Evolutionary conservation across 2,329 filamentous ascomycete species (phyloP).

Genomic region (Alternaria viburni): DNA sequence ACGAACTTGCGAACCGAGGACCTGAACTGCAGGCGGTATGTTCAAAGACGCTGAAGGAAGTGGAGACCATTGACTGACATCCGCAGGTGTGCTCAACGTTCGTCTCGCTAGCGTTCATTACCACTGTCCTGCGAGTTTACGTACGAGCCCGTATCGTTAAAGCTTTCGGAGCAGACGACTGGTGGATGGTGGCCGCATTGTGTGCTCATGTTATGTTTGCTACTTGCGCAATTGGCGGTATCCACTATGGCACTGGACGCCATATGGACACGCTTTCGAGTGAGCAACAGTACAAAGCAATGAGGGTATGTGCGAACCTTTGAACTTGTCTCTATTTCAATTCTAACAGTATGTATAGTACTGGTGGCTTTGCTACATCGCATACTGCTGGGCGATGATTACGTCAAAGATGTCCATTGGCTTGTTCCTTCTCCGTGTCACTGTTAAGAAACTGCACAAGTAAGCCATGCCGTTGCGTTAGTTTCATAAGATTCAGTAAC

Average conservation of each 20-base stretch:
- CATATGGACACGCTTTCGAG: conserved; percentile 33
- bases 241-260: conserved; percentile 42
- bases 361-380: conserved; percentile 47
- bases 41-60: neutral
- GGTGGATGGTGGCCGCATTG: conserved; percentile 40
- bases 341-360: conserved; percentile 25
- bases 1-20: conserved; percentile 31
- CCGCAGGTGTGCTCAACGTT: conserved; percentile 44
- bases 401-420: conserved; percentile 42
- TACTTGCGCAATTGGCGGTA: conserved; percentile 37
- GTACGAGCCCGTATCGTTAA: conserved; percentile 50
- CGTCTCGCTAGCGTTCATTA: conserved; percentile 48
- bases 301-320: conserved; percentile 28
- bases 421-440: conserved; percentile 44
- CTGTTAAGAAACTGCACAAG: conserved; percentile 33
- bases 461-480: neutral
- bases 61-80: conserved; percentile 9
- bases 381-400: conserved; percentile 43
- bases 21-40: conserved; percentile 42
- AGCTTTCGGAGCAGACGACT: conserved; percentile 47
- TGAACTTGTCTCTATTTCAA: neutral
- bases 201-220: conserved; percentile 39
- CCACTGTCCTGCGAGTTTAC: conserved; percentile 49
- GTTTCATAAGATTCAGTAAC: neutral
- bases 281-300: conserved; percentile 33